phyloP scores from a whole-genome alignment of 495 filamentous ascomycete species.

The Aspergillus hancockii region DNA sequence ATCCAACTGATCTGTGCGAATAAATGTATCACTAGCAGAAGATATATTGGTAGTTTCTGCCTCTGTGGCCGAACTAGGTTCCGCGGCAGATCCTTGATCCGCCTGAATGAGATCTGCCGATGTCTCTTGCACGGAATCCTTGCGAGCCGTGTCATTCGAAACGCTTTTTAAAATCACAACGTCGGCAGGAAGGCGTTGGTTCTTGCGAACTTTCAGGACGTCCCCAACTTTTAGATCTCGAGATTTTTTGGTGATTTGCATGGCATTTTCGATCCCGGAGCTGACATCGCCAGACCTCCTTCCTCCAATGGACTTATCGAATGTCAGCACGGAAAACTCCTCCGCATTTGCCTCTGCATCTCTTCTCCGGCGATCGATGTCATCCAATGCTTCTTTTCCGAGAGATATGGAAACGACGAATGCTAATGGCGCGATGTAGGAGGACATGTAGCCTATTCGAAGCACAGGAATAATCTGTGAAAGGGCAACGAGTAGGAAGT shows the following conservation, averaged over 20 bases:
- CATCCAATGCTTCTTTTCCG: slow-evolving; percentile 94
- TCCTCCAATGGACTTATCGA: slow-evolving; percentile 43
- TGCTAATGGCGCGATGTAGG: slow-evolving; percentile 88
- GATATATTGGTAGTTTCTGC: slow-evolving; percentile 19
- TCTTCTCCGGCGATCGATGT: slow-evolving; percentile 79
- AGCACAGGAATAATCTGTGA: slow-evolving; percentile 89
- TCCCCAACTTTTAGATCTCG: slow-evolving; percentile 94
- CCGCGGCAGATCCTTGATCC: slow-evolving; percentile 18
- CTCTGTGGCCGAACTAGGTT: slow-evolving; percentile 12
- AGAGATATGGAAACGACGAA: slow-evolving; percentile 91
- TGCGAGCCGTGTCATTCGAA: slow-evolving; percentile 56
- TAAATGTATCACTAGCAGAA: slow-evolving; percentile 83
- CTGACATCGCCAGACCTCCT: slow-evolving; percentile 18
- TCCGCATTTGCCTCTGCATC: slow-evolving; percentile 96
- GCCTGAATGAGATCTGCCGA: slow-evolving; percentile 28
- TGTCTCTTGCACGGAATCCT: slow-evolving; percentile 19
- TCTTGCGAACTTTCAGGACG: slow-evolving; percentile 85
- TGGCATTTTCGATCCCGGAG: slow-evolving; percentile 13
- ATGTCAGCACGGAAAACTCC: slow-evolving; percentile 75
- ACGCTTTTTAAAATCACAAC: slow-evolving; percentile 88
- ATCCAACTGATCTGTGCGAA: slow-evolving; percentile 95
- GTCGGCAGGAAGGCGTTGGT: slow-evolving; percentile 91
- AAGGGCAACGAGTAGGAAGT: slow-evolving; percentile 92
- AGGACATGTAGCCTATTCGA: slow-evolving; percentile 90
- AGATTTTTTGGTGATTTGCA: slow-evolving; percentile 74